Conservation (phyloP, 2,329 filamentous ascomycete genomes). For the Cadophora sp. region DNA sequence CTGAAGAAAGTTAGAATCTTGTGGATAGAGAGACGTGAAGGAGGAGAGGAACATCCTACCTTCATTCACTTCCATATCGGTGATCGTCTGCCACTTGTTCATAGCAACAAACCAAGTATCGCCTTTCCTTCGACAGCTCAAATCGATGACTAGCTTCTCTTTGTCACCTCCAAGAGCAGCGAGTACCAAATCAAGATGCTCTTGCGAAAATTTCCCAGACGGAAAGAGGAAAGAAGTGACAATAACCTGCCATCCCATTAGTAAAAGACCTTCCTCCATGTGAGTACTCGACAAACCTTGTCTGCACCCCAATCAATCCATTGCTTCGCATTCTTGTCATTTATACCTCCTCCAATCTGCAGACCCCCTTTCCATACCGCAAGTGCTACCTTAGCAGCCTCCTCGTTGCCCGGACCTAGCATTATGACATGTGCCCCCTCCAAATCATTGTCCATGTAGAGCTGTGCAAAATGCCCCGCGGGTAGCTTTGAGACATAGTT, state of each 20-base stretch:
- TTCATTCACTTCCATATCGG: conserved; percentile 91
- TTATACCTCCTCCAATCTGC: conserved; percentile 95
- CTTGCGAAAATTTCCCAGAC: conserved; percentile 78
- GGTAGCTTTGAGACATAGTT: conserved; percentile 91
- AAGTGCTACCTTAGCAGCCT: conserved; percentile 79
- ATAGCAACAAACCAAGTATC: conserved; percentile 95
- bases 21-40: background rate
- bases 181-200: conserved; percentile 77
- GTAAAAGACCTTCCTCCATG: background rate
- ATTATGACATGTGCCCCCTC: conserved; percentile 93
- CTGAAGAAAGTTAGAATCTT: conserved; percentile 53
- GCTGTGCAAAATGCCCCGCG: conserved; percentile 77
- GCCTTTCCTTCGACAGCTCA: conserved; percentile 81
- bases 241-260: conserved; percentile 73
- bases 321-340: conserved; percentile 77
- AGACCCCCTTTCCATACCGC: conserved; percentile 78
- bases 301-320: conserved; percentile 91
- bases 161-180: conserved; percentile 75
- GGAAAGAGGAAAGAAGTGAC: conserved; percentile 97
- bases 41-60: conserved; percentile 57
- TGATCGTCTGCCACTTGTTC: conserved; percentile 99
- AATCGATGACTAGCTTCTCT: conserved; percentile 87
- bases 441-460: conserved; percentile 80
- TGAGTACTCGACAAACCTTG: conserved; percentile 65
- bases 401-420: conserved; percentile 87